Evolutionary conservation across 2,329 filamentous ascomycete species (phyloP).

Genomic region (Paramyrothecium sp.): DNA sequence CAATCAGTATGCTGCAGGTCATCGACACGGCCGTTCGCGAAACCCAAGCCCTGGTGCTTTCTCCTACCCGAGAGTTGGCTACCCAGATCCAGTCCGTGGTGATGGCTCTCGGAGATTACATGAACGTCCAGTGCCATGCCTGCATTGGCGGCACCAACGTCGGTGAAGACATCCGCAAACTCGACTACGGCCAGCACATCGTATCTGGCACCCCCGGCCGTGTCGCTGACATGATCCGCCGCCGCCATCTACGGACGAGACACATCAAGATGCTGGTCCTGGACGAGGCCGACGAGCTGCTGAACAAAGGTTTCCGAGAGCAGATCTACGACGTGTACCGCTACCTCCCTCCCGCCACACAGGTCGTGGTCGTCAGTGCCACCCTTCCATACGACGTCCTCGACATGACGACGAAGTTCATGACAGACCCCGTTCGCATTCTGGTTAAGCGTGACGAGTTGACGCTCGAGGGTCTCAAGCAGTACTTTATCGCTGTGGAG

Average conservation of each 20-base stretch:
- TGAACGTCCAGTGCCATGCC: slow-evolving; percentile 98
- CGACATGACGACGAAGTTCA: slow-evolving; percentile 99
- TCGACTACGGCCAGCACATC: slow-evolving; percentile 96
- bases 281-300: slow-evolving; percentile 61
- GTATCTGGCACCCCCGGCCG: slow-evolving; percentile 97
- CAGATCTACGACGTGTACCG: slow-evolving; percentile 99
- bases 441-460: slow-evolving; percentile 98
- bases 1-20: slow-evolving; percentile 92
- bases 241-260: slow-evolving; percentile 55
- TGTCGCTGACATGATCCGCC: slow-evolving; percentile 67
- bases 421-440: slow-evolving; percentile 96
- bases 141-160: slow-evolving; percentile 98
- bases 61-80: slow-evolving; percentile 92
- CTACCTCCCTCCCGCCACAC: slow-evolving; percentile 91
- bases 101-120: slow-evolving; percentile 99
- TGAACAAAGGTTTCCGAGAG: slow-evolving; percentile 94
- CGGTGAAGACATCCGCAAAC: slow-evolving; percentile 94
- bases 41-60: slow-evolving; percentile 92
- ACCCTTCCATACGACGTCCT: slow-evolving; percentile 97
- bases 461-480: slow-evolving; percentile 95
- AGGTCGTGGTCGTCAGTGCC: slow-evolving; percentile 97
- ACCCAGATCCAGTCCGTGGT: slow-evolving; percentile 98
- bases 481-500: slow-evolving; percentile 98
- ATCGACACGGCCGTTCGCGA: slow-evolving; percentile 92
- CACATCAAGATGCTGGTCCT: slow-evolving; percentile 65